Percentiles rank a stretch among this genome's conserved stretches.
phyloP scores from a whole-genome alignment of 2,329 filamentous ascomycete species.

The Cercospora sp. region DNA sequence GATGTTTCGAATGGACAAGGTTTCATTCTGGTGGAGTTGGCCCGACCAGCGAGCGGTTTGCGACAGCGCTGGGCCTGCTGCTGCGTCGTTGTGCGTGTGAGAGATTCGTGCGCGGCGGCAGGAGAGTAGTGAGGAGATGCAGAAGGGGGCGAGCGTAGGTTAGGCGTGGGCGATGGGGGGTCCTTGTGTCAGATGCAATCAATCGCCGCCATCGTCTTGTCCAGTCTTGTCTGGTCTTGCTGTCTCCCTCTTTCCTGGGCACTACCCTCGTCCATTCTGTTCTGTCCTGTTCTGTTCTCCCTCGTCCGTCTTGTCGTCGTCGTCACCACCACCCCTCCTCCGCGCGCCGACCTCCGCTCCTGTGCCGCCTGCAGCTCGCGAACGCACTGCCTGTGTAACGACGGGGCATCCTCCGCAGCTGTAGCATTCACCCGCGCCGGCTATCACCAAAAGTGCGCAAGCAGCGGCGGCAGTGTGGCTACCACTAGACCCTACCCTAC shows the following conservation, averaged over 20 bases:
- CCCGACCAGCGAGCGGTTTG: not conserved
- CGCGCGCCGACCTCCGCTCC: not conserved
- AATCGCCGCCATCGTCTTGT: not conserved
- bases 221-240: not conserved
- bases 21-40: not conserved
- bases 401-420: conserved; percentile 1
- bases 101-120: not conserved
- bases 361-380: not conserved
- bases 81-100: not conserved
- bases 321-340: not conserved
- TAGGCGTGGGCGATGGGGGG: not conserved
- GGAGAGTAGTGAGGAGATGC: not conserved
- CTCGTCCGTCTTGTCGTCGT: not conserved
- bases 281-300: not conserved
- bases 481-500: not conserved
- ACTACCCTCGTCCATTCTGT: not conserved
- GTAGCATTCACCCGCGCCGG: not conserved
- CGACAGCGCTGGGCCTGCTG: not conserved
- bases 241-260: not conserved
- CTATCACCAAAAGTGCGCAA: not conserved
- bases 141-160: not conserved
- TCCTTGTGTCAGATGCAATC: not conserved
- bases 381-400: not conserved
- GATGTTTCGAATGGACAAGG: not conserved
- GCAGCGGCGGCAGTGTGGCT: not conserved